phyloP scores from a whole-genome alignment of 2,329 filamentous ascomycete species.

The Parascedosporium putredinis region DNA sequence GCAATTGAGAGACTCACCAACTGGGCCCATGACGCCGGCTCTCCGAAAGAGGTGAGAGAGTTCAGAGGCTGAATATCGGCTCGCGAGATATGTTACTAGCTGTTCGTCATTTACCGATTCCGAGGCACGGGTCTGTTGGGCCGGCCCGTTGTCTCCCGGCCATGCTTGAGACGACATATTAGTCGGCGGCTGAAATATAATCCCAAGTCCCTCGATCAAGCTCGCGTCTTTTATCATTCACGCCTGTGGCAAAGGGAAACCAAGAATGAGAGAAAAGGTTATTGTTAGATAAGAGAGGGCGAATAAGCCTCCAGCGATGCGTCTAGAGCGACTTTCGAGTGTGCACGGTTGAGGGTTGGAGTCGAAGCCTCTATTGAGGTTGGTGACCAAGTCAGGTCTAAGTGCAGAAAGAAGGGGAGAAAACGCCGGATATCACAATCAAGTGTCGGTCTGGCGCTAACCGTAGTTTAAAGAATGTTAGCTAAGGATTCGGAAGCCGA shows the following conservation, averaged over 20 bases:
- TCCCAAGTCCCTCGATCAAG: neutral
- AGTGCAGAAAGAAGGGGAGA: neutral
- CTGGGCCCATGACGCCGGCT: constrained; percentile 16
- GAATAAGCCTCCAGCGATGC: too few species aligned
- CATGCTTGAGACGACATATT: constrained; percentile 10
- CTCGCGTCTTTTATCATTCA: neutral
- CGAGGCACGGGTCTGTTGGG: constrained; percentile 4
- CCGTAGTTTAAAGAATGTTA: too few species aligned
- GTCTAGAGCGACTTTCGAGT: too few species aligned
- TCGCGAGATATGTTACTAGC: constrained; percentile 15
- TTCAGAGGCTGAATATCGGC: constrained; percentile 12
- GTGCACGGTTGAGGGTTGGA: too few species aligned
- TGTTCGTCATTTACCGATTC: constrained; percentile 12
- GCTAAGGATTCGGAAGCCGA: too few species aligned
- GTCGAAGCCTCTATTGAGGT: too few species aligned
- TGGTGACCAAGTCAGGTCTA: too few species aligned
- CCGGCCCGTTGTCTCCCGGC: constrained; percentile 7
- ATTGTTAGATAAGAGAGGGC: neutral
- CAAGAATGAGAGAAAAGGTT: neutral
- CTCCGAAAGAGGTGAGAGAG: constrained; percentile 14
- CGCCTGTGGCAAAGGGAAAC: neutral
- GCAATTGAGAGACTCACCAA: constrained; percentile 16
- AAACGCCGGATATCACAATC: neutral
- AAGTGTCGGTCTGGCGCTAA: neutral
- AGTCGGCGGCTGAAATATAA: neutral